Base-by-base conservation (phyloP, 1,139 yeast species). In the Scheffersomyces parashehatae region DNA sequence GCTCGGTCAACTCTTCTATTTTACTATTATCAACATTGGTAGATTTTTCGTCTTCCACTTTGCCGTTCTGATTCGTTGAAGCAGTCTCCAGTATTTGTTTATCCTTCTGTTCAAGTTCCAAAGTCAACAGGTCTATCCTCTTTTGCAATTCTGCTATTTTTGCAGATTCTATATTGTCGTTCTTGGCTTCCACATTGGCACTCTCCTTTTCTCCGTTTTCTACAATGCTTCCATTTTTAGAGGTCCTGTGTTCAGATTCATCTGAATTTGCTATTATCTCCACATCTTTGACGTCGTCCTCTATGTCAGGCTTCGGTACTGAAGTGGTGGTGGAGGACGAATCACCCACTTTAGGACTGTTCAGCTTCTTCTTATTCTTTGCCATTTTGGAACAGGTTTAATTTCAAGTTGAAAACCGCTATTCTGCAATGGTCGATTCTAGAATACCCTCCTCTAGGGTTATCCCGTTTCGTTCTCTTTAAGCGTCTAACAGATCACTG, bases 311-410 rank as follows among this genome's bases (percentile, higher is more conserved):
- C 26, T 20, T 20, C 26, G 26, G 26, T 20, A 20, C 26, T 20
- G 26, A 20, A 20, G 26, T 20, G 26, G 26, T 20, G 26, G 26
- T 20, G 26, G 26, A 20, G 26, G 39, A 29, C 4, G 42, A 26
- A 11, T n/a, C 34, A 29, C 29, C 44, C 15, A 41, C 12, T 37
- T 43, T 41, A 28, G 43, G 15, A 44, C 56, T 59, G 30, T 29
- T 47, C 47, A 38, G 52, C 48, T 64, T 65, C 59, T 63, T 63
- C 51, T 62, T 64, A 44, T 53, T 63, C 51, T 65, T 65, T 38
- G 65, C 70, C 69, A 65, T 65, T 15, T 20, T 34, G 37, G 32
- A 14, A 20, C 26, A 6, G 26, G 26, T 20, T 20, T 20, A 9
- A 20, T 20, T 20, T 6, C 26, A 20, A 20, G 26, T 20, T 20